Conservation (phyloP, 768 basidiomycete genomes). For the Suillus bovinus region DNA sequence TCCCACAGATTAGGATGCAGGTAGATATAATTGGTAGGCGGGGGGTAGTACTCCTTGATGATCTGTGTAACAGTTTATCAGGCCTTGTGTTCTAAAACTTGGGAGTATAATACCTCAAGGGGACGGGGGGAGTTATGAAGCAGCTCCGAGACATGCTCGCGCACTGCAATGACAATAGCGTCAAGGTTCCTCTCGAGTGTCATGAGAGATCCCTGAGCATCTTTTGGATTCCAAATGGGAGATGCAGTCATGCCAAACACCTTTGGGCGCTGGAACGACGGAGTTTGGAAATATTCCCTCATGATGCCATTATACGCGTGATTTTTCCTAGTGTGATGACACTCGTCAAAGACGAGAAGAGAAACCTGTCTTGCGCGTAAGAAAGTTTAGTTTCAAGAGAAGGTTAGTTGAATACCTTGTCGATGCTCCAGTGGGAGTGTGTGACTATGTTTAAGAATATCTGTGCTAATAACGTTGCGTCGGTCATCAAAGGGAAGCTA, state of each 20-base stretch:
- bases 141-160: constrained; percentile 67
- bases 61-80: constrained; percentile 39
- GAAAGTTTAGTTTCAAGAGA: background rate
- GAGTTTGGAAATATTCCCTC: constrained; percentile 53
- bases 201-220: constrained; percentile 61
- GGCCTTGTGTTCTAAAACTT: background rate
- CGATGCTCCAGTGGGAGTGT: constrained; percentile 80
- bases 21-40: constrained; percentile 56
- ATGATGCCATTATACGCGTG: constrained; percentile 61
- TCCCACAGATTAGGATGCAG: constrained; percentile 57
- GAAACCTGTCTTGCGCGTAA: constrained; percentile 42
- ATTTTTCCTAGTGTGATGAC: constrained; percentile 56
- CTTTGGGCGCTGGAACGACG: constrained; percentile 56
- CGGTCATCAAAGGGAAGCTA: constrained; percentile 1
- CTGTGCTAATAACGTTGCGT: constrained; percentile 51
- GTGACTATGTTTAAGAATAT: constrained; percentile 79
- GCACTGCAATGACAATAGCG: constrained; percentile 74
- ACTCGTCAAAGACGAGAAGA: constrained; percentile 58
- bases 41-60: constrained; percentile 54
- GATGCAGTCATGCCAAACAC: constrained; percentile 95
- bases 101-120: constrained; percentile 49
- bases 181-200: constrained; percentile 71
- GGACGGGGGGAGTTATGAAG: constrained; percentile 61
- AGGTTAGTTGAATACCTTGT: constrained; percentile 40
- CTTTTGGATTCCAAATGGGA: constrained; percentile 79